A percentile compares a stretch with the other conserved stretches of the same genome.
Evolutionary conservation across 2,329 filamentous ascomycete species (phyloP).

Genomic region (Microdochium bolleyi): DNA sequence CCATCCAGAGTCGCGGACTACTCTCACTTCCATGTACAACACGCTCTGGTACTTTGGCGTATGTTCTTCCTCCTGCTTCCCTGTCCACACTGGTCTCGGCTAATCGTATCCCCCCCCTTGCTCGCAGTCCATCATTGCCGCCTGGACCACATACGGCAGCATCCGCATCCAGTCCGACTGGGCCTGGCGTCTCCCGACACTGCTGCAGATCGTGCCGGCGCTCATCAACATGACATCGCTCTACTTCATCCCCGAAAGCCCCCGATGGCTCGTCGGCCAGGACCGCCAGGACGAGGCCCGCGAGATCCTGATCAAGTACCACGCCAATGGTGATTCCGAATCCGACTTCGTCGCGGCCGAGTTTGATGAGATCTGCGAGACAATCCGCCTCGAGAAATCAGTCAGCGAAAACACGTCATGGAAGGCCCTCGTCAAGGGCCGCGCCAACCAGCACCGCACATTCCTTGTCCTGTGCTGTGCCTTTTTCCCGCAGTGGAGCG

Average conservation of each 20-base stretch:
- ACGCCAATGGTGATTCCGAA: slow-evolving; percentile 41
- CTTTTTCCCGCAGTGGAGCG: slow-evolving; percentile 1
- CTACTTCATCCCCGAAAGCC: slow-evolving; percentile 24
- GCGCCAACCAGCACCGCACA: not conserved
- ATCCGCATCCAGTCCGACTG: slow-evolving; percentile 26
- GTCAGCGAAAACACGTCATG: not conserved
- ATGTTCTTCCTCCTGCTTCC: not conserved
- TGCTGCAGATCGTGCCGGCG: slow-evolving; percentile 38
- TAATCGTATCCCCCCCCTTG: not conserved
- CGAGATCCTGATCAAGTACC: slow-evolving; percentile 50
- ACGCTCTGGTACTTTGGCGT: not conserved
- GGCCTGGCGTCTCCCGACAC: slow-evolving; percentile 52
- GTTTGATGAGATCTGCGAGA: slow-evolving; percentile 30
- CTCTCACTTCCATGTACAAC: not conserved
- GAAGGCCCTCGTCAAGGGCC: not conserved
- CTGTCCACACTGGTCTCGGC: not conserved
- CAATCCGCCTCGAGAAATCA: slow-evolving; percentile 8
- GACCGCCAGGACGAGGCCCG: slow-evolving; percentile 48
- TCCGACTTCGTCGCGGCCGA: slow-evolving; percentile 24
- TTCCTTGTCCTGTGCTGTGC: not conserved
- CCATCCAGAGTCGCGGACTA: not conserved
- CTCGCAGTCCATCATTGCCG: slow-evolving; percentile 40
- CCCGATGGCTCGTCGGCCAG: slow-evolving; percentile 27
- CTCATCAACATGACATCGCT: slow-evolving; percentile 34
- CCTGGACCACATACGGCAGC: slow-evolving; percentile 39